Base-by-base conservation (phyloP, 768 basidiomycete genomes). In the Fomitopsis pulvina region DNA sequence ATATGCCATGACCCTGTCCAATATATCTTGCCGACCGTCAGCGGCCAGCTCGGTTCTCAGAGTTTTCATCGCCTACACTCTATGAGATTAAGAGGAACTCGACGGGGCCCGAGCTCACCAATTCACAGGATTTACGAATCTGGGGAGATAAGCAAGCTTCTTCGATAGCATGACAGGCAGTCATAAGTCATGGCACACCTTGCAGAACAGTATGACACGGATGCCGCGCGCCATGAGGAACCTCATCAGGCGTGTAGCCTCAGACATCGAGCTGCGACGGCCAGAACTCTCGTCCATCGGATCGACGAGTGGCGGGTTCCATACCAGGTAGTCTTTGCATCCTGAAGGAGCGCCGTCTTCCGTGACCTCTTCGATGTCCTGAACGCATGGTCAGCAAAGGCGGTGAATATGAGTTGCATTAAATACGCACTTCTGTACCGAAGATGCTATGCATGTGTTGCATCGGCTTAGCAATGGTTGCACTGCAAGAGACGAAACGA, bases 191-290 rank as follows among this genome's bases (percentile, higher is more conserved):
- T 16, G 8, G 26, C 20, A 55, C 56, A 85, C 89, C 72, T 88
- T 87, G 72, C 90, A 92, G 62, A 94, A 95, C n/a, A 95, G 66
- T 52, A 95, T 92, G 4, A 85, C 81, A 27, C 89, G 72, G 26
- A 92, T 64, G 2, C 92, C 92, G 2, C 78, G 74, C 52, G 83
- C 83, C 87, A 95, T 90, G 45, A 94, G 67, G 62, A 79, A 89
- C 41, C 78, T 72, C 82, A 92, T 89, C 40, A 94, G 55, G 2
- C 67, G 62, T 1, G 79, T 83, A 2, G 88, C 85, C 59, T 95
- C 86, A 2, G 70, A 68, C 50, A 91, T 69, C 5, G 87, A 68
- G 51, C 78, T 80, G 11, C 70, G 62, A 32, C 77, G 72, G 0
- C 85, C 84, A 21, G 83, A 62, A 25, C 70, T 64, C 4, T 75